A percentile compares a stretch with the other conserved stretches of the same genome.
These are phyloP conservation scores for Pseudogymnoascus sp. DNA, from an alignment of 2,329 filamentous ascomycete species.

Conservation along the genomic window DNA sequence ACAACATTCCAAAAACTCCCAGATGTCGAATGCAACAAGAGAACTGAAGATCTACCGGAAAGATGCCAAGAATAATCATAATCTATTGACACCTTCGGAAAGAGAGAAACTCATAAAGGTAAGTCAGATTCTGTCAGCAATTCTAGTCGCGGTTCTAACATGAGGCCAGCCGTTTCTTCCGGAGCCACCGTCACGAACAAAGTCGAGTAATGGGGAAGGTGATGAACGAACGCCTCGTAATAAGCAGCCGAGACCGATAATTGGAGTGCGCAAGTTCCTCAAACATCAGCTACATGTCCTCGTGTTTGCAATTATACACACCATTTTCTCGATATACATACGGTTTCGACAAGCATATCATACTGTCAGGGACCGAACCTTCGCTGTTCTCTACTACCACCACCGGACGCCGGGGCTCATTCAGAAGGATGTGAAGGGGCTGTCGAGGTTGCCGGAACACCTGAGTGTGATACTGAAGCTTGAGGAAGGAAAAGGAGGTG, in stretches of 20 bases:
- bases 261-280: conserved; percentile 54
- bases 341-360: conserved; percentile 73
- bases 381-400: conserved; percentile 85
- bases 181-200: conserved; percentile 18
- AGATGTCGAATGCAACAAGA: conserved; percentile 15
- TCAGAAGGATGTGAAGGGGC: conserved; percentile 67
- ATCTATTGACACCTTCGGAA: conserved; percentile 35
- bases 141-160: conserved; percentile 18
- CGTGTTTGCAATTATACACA: conserved; percentile 62
- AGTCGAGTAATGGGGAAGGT: not conserved
- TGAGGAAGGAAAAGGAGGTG: conserved; percentile 58
- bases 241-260: conserved; percentile 23
- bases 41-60: conserved; percentile 37
- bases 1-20: not conserved
- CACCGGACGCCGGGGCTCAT: conserved; percentile 93
- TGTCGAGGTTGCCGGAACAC: conserved; percentile 72
- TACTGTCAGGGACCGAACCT: conserved; percentile 64
- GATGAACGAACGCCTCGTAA: conserved; percentile 16
- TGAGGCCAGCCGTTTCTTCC: conserved; percentile 28
- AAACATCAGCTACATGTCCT: conserved; percentile 54
- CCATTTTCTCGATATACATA: conserved; percentile 81
- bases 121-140: conserved; percentile 12
- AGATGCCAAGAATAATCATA: conserved; percentile 37
- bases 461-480: conserved; percentile 76
- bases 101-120: conserved; percentile 40